Conservation (phyloP, 345 rosid species). For the Schrenkiella parvula region DNA sequence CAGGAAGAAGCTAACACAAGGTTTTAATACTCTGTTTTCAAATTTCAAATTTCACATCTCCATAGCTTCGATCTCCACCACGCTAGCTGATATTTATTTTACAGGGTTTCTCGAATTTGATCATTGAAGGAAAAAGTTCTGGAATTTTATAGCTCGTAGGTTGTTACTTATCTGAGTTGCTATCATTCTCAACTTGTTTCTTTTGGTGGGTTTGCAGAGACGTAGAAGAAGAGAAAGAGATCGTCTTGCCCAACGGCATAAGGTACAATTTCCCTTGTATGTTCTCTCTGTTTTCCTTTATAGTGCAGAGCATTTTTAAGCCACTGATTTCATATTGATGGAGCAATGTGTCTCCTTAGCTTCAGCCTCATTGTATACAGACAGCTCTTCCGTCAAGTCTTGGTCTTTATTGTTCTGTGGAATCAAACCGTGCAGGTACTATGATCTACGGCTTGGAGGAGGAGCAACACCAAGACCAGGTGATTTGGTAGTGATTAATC, state of each 20-base stretch:
- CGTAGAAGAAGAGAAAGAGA: constrained; percentile 67
- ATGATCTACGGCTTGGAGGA: constrained; percentile 78
- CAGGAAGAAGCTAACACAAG: constrained; percentile 79
- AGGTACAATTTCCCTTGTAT: constrained; percentile 42
- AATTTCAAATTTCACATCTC: neutral
- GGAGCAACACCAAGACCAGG: constrained; percentile 75
- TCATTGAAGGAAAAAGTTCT: neutral
- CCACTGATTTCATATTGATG: neutral
- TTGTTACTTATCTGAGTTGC: neutral
- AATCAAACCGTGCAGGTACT: constrained; percentile 48
- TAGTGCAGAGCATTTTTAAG: neutral
- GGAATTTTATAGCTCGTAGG: neutral
- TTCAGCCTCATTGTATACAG: neutral
- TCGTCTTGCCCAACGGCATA: constrained; percentile 72
- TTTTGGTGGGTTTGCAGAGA: constrained; percentile 40
- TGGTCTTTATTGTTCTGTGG: neutral
- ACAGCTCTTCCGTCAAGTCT: neutral
- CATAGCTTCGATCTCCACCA: too few species aligned
- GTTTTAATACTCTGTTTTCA: constrained; percentile 20
- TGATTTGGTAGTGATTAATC: constrained; percentile 77
- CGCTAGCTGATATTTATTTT: too few species aligned
- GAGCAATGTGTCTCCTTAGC: constrained; percentile 3
- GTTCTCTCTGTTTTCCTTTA: neutral
- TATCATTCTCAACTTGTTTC: neutral
- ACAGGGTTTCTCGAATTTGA: too few species aligned